These are phyloP conservation scores for Hypoxylon sp. DNA, from an alignment of 2,329 filamentous ascomycete species.

Conservation along the genomic window DNA sequence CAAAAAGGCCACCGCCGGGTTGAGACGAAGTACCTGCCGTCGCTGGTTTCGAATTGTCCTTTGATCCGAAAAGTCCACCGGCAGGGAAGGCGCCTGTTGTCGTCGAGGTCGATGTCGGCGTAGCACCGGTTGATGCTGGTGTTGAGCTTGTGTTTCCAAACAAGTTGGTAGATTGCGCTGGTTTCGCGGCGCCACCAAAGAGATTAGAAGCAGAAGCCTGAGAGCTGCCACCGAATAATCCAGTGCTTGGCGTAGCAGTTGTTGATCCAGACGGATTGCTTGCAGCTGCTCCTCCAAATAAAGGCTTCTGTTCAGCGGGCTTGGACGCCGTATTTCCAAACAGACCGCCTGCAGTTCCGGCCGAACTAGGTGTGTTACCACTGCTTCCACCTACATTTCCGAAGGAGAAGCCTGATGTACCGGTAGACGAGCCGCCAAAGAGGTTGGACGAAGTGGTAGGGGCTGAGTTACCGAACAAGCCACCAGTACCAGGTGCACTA, in stretches of 20 bases:
- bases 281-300: constrained; percentile 49
- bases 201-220: constrained; percentile 42
- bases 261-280: constrained; percentile 37
- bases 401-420: constrained; percentile 59
- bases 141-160: constrained; percentile 52
- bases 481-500: constrained; percentile 52
- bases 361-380: constrained; percentile 41
- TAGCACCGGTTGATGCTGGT: constrained; percentile 44
- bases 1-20: constrained; percentile 43
- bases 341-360: constrained; percentile 44
- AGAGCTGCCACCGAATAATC: constrained; percentile 47
- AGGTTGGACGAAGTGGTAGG: constrained; percentile 18
- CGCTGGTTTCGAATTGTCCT: constrained; percentile 42
- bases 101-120: constrained; percentile 44
- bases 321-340: constrained; percentile 53
- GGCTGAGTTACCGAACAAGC: constrained; percentile 50
- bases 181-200: constrained; percentile 50
- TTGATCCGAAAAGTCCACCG: constrained; percentile 49
- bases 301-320: constrained; percentile 49
- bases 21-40: constrained; percentile 42
- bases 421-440: constrained; percentile 37
- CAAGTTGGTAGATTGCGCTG: constrained; percentile 48
- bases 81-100: constrained; percentile 40
- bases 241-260: constrained; percentile 45
- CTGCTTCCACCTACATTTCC: constrained; percentile 47